Percentiles rank a stretch among this genome's conserved stretches.
Conservation (phyloP, 176 grass and related monocot species). For the Chrysopogon serrulatus region DNA sequence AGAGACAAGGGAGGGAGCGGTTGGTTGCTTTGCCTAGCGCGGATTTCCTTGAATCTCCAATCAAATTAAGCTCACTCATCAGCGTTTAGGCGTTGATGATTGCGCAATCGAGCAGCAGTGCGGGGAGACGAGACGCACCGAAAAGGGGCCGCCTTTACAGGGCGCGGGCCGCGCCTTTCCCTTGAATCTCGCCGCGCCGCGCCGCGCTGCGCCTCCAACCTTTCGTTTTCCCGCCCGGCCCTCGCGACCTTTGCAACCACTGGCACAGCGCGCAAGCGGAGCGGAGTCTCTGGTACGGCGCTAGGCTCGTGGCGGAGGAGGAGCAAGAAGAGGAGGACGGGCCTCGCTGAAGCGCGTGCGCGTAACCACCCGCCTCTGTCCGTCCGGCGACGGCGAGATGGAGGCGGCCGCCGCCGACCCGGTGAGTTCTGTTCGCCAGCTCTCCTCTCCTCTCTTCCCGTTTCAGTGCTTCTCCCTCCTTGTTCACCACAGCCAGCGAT, state of each 20-base stretch:
- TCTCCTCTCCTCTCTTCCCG: too few species aligned
- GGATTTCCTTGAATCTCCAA: neutral
- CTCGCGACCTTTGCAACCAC: neutral
- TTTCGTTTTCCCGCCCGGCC: conserved; percentile 27
- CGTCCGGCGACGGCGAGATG: neutral
- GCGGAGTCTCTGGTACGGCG: neutral
- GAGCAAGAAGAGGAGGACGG: neutral
- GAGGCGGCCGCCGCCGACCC: conserved; percentile 13
- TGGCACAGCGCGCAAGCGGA: neutral
- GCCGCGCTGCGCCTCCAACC: too few species aligned
- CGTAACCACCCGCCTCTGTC: neutral
- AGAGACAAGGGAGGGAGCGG: neutral
- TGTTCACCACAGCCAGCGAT: neutral
- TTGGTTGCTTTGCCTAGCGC: neutral
- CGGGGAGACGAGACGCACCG: neutral
- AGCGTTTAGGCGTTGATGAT: neutral
- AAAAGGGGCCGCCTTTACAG: conserved; percentile 15
- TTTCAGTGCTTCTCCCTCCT: neutral
- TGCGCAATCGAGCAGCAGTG: neutral
- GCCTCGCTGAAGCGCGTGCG: neutral
- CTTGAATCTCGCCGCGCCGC: conserved; percentile 14
- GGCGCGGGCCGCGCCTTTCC: conserved; percentile 11
- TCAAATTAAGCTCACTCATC: neutral
- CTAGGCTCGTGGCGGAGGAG: neutral
- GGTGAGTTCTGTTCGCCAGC: conserved; percentile 17